Evolutionary conservation across 2,329 filamentous ascomycete species (phyloP).

Genomic region (Penicillium sp.): DNA sequence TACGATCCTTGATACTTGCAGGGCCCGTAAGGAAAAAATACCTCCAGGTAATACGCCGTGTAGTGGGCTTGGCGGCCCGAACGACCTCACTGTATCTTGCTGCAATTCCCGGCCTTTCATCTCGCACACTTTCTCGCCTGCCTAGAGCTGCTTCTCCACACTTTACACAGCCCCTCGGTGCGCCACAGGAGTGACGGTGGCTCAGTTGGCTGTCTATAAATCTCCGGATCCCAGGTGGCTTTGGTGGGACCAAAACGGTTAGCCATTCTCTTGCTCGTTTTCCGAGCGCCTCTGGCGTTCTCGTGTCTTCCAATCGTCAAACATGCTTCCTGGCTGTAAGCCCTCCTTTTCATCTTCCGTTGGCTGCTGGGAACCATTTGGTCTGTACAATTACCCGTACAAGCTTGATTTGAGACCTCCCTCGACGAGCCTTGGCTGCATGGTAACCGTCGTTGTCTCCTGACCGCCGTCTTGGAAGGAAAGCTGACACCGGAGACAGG

Average conservation of each 20-base stretch:
- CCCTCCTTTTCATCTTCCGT: conserved; percentile 9
- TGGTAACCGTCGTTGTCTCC: conserved; percentile 6
- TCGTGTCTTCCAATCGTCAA: neutral
- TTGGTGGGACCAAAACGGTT: conserved; percentile 8
- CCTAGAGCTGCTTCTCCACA: conserved; percentile 10
- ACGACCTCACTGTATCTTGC: neutral
- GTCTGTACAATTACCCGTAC: neutral
- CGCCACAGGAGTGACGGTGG: conserved; percentile 9
- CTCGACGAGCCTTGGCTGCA: conserved; percentile 4
- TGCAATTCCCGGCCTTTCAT: neutral
- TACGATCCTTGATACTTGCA: neutral
- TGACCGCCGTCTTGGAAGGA: neutral
- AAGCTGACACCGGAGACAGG: conserved; percentile 14
- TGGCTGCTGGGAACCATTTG: conserved; percentile 5
- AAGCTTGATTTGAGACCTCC: conserved; percentile 6
- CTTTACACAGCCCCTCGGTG: conserved; percentile 6
- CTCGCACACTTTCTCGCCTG: neutral
- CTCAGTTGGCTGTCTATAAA: conserved; percentile 15
- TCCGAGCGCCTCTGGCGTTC: neutral
- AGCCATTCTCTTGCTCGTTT: neutral
- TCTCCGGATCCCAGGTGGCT: conserved; percentile 10
- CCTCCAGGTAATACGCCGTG: neutral
- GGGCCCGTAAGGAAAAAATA: conserved; percentile 6
- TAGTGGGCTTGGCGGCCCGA: conserved; percentile 12
- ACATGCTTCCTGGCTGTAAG: conserved; percentile 16